Evolutionary conservation across 2,329 filamentous ascomycete species (phyloP).

Genomic region (Ophiosphaerella herpotricha): DNA sequence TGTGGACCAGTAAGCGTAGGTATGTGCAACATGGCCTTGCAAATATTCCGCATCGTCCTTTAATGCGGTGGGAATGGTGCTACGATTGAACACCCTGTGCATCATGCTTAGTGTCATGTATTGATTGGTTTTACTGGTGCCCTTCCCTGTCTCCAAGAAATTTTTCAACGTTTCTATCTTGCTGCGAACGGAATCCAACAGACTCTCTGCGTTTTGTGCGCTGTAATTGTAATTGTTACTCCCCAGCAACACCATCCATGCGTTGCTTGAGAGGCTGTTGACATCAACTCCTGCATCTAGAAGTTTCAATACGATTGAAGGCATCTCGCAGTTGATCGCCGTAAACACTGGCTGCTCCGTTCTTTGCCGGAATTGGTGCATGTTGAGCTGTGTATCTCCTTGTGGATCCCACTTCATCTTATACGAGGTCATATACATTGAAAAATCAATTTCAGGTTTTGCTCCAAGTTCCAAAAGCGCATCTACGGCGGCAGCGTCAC

Average conservation of each 20-base stretch:
- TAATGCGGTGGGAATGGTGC: constrained; percentile 16
- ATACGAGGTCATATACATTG: constrained; percentile 65
- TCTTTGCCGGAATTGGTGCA: constrained; percentile 52
- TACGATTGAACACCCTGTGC: too few relatives aligned
- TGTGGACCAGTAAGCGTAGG: constrained; percentile 64
- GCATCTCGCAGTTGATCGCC: constrained; percentile 60
- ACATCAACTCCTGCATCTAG: constrained; percentile 68
- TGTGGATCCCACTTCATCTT: constrained; percentile 48
- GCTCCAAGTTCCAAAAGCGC: constrained; percentile 67
- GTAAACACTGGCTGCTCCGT: constrained; percentile 69
- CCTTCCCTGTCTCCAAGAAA: constrained; percentile 13
- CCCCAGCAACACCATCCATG: constrained; percentile 38
- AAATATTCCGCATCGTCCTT: constrained; percentile 58
- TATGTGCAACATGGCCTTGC: constrained; percentile 54
- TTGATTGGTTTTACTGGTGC: background rate
- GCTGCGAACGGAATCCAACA: constrained; percentile 65
- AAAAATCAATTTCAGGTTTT: constrained; percentile 63
- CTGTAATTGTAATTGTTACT: constrained; percentile 28
- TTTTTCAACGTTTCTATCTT: constrained; percentile 50
- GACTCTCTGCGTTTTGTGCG: constrained; percentile 48
- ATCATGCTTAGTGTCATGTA: too few relatives aligned
- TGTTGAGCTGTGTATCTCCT: constrained; percentile 54
- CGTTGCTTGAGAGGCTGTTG: constrained; percentile 59
- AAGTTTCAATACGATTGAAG: constrained; percentile 61
- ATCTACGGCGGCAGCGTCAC: constrained; percentile 9